Conservation (phyloP, 2,329 filamentous ascomycete species). For the Bipolaris bicolor region DNA sequence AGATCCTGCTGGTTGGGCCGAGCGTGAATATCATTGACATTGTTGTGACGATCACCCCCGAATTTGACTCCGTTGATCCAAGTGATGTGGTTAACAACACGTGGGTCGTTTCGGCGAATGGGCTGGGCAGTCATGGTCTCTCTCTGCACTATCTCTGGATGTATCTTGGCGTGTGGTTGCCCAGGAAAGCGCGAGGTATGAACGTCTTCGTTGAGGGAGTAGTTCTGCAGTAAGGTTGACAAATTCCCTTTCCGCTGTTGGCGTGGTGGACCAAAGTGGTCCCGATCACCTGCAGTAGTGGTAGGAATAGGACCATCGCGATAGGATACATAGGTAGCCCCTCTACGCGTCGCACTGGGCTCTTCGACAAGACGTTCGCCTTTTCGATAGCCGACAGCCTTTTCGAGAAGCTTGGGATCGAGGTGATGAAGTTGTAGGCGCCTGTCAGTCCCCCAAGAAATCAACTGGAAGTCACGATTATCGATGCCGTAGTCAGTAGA, state of each 20-base stretch:
- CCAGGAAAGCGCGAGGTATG: constrained; percentile 14
- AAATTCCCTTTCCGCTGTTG: constrained; percentile 33
- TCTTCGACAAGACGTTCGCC: constrained; percentile 69
- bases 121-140: constrained; percentile 58
- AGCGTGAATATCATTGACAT: constrained; percentile 27
- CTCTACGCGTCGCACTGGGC: constrained; percentile 78
- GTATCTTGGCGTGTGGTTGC: constrained; percentile 13
- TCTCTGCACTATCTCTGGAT: constrained; percentile 19
- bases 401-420: constrained; percentile 65
- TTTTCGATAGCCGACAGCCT: constrained; percentile 74
- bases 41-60: constrained; percentile 48
- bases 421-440: constrained; percentile 79
- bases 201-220: constrained; percentile 21
- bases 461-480: constrained; percentile 86
- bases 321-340: constrained; percentile 85
- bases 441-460: constrained; percentile 90
- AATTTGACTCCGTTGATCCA: constrained; percentile 72
- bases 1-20: constrained; percentile 24
- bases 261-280: constrained; percentile 27
- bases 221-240: constrained; percentile 36
- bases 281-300: constrained; percentile 23
- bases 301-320: constrained; percentile 58
- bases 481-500: constrained; percentile 70
- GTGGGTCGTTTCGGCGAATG: constrained; percentile 56
- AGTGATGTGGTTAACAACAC: constrained; percentile 63